Conservation (phyloP, 768 basidiomycete species). For the Hypholoma sublateritium region DNA sequence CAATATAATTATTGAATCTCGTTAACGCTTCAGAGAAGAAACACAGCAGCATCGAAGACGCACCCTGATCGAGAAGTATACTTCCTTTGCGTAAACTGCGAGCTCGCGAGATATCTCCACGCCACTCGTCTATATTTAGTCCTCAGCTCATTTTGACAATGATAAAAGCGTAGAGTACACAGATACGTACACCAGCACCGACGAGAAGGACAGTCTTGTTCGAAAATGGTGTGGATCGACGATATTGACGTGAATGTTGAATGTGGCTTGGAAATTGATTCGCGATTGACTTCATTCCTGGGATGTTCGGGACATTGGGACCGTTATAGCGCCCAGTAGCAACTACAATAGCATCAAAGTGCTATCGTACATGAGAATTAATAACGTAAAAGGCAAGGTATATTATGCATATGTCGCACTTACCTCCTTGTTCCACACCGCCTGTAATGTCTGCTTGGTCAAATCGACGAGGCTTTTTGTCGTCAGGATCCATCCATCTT, state of each 20-base stretch:
- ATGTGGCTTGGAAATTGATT: conserved; percentile 30
- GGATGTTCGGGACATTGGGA: conserved; percentile 30
- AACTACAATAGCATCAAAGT: conserved; percentile 35
- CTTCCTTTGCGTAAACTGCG: conserved; percentile 26
- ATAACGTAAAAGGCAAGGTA: conserved; percentile 5
- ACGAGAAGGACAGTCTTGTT: conserved; percentile 42
- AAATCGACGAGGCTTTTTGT: conserved; percentile 28
- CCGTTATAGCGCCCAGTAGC: conserved; percentile 35
- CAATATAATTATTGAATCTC: too few relatives aligned
- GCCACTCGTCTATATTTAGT: conserved; percentile 28
- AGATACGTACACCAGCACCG: conserved; percentile 36
- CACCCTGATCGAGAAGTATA: conserved; percentile 32
- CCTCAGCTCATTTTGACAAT: neutral
- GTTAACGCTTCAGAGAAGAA: too few relatives aligned
- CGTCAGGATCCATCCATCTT: conserved; percentile 35
- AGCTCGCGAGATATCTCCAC: conserved; percentile 37
- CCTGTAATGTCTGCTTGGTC: conserved; percentile 19
- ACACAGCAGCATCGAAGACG: neutral
- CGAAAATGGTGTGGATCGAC: conserved; percentile 32
- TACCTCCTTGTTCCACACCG: conserved; percentile 38
- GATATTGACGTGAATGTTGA: conserved; percentile 42
- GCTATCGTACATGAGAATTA: conserved; percentile 15
- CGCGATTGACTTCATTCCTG: conserved; percentile 35
- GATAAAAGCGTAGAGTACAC: too few relatives aligned
- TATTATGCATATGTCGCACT: neutral